Conservation (phyloP, 225 moss, liverwort and hornwort genomes). For the Pleurozium schreberi region DNA sequence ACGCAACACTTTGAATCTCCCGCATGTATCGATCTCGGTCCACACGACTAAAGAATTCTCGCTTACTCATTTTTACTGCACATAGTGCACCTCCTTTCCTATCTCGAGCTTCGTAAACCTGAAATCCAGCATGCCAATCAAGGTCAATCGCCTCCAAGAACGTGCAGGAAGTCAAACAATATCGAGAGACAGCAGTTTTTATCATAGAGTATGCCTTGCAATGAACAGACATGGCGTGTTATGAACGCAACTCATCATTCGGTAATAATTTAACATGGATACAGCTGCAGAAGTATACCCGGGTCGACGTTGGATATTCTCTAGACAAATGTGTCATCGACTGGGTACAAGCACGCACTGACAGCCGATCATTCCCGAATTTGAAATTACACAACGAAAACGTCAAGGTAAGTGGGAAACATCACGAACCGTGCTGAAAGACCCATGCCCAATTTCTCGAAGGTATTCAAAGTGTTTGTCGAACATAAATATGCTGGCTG, state of each 20-base stretch:
- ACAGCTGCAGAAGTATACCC: not conserved
- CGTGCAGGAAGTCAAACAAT: not conserved
- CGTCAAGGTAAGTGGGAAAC: not conserved
- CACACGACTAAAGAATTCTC: slow-evolving; percentile 80
- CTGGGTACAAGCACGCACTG: not conserved
- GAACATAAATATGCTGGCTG: slow-evolving; percentile 98
- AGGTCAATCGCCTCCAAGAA: not conserved
- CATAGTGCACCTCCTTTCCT: slow-evolving; percentile 75
- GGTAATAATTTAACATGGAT: not conserved
- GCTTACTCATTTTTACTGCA: slow-evolving; percentile 99
- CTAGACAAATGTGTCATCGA: not conserved
- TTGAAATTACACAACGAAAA: not conserved
- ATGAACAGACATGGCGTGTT: not conserved
- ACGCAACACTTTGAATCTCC: slow-evolving; percentile 95
- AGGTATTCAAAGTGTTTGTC: slow-evolving; percentile 99
- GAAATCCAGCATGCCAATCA: slow-evolving; percentile 5
- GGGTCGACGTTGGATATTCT: not conserved
- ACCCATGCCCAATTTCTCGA: slow-evolving; percentile 92
- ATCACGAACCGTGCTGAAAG: slow-evolving; percentile 74
- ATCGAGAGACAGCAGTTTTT: not conserved
- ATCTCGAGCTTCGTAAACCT: slow-evolving; percentile 99
- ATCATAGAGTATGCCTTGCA: not conserved
- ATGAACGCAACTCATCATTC: not conserved
- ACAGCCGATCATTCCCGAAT: not conserved
- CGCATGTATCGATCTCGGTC: slow-evolving; percentile 87